Evolutionary conservation across 208 protist species (phyloP).

Genomic region (Spongospora subterranea): DNA sequence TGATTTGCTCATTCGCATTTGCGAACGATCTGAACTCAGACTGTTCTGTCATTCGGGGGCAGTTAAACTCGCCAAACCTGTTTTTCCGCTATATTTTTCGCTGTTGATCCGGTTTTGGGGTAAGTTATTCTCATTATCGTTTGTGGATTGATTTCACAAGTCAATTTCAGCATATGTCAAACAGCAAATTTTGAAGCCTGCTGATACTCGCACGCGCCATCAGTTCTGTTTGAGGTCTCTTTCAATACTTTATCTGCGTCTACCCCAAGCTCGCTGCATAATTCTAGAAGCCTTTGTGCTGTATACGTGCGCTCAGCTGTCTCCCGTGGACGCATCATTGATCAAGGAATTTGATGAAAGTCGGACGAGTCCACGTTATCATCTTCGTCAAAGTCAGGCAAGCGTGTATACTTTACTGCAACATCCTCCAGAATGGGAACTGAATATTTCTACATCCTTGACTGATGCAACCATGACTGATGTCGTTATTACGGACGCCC

Average conservation of each 20-base stretch:
- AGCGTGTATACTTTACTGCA: slow-evolving; percentile 17
- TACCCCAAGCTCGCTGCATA: not conserved
- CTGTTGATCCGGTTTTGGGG: not conserved
- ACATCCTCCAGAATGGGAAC: not conserved
- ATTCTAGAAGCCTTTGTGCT: slow-evolving; percentile 3
- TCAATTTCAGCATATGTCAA: slow-evolving; percentile 34
- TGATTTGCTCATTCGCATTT: not conserved
- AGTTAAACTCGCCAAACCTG: not conserved
- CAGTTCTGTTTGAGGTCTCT: slow-evolving; percentile 3
- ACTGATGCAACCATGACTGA: not conserved
- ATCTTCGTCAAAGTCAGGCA: not conserved
- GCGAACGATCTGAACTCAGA: not conserved
- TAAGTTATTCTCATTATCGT: not conserved
- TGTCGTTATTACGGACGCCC: not conserved
- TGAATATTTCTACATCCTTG: not conserved
- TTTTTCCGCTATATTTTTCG: not conserved
- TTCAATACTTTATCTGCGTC: not conserved
- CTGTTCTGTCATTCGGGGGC: not conserved
- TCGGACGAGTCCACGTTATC: not conserved
- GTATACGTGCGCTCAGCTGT: not conserved
- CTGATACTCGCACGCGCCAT: not conserved
- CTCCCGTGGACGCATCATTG: not conserved
- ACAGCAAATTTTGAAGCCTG: slow-evolving; percentile 5
- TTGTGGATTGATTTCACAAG: not conserved
- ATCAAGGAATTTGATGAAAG: not conserved